Conservation (phyloP, 1,139 yeast species). For the Saccharomycopsis crataegensis region DNA sequence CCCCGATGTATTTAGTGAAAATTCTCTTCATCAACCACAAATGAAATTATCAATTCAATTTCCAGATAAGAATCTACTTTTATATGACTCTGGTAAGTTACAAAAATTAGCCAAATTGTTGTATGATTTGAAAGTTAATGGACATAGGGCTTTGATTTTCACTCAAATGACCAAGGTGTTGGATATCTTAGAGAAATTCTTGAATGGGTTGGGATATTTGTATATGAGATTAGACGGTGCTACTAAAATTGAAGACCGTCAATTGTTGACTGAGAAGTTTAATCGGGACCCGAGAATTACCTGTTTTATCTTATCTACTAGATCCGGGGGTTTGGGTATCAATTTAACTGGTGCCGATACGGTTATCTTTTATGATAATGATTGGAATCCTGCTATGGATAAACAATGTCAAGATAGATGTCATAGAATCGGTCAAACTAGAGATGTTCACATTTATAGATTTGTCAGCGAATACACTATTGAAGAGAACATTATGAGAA, state of each 20-base stretch:
- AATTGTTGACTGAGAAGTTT: slow-evolving; percentile 84
- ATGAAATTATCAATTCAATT: slow-evolving; percentile 87
- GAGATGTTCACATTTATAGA: slow-evolving; percentile 95
- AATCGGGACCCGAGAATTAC: slow-evolving; percentile 82
- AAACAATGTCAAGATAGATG: slow-evolving; percentile 99
- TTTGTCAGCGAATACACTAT: slow-evolving; percentile 95
- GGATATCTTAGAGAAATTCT: slow-evolving; percentile 86
- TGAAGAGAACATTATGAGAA: slow-evolving; percentile 87
- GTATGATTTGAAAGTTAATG: slow-evolving; percentile 71
- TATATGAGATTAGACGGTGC: slow-evolving; percentile 97
- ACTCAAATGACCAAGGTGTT: slow-evolving; percentile 98
- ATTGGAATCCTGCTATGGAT: slow-evolving; percentile 99
- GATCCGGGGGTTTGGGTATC: slow-evolving; percentile 98
- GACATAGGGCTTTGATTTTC: slow-evolving; percentile 91
- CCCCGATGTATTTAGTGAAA: slow-evolving; percentile 29
- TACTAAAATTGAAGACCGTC: slow-evolving; percentile 95
- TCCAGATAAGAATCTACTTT: slow-evolving; percentile 87
- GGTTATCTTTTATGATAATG: slow-evolving; percentile 97
- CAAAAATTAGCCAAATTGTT: slow-evolving; percentile 74
- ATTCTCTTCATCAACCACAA: slow-evolving; percentile 80
- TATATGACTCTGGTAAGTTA: slow-evolving; percentile 94
- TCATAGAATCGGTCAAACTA: slow-evolving; percentile 96
- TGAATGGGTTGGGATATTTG: slow-evolving; percentile 90
- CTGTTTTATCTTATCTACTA: slow-evolving; percentile 84
- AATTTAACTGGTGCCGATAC: slow-evolving; percentile 98